Evolutionary conservation across 2,329 filamentous ascomycete species (phyloP).

Genomic region (Mycogone perniciosa): DNA sequence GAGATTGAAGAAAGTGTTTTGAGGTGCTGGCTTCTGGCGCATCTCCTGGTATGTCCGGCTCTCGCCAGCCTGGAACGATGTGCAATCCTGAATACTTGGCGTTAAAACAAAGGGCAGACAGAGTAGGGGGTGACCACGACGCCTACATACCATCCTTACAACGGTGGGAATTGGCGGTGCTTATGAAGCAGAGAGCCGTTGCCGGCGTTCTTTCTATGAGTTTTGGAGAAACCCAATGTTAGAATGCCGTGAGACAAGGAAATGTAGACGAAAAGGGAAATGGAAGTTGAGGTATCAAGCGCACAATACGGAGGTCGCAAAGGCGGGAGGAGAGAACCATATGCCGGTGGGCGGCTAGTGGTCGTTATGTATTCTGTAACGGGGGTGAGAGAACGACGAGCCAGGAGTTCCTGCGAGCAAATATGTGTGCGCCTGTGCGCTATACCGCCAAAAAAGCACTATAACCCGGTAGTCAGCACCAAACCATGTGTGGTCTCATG

Average conservation of each 20-base stretch:
- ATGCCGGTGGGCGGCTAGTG: conserved; percentile 37
- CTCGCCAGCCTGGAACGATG: conserved; percentile 30
- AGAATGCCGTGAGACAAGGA: conserved; percentile 24
- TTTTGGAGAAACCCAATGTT: conserved; percentile 14
- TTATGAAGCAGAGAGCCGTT: conserved; percentile 28
- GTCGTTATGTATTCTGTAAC: conserved; percentile 40
- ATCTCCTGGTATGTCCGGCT: conserved; percentile 42
- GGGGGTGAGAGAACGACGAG: conserved; percentile 5
- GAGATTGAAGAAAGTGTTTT: conserved; percentile 56
- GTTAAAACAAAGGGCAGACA: not conserved
- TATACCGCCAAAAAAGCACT: conserved; percentile 1
- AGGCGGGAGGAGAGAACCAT: conserved; percentile 32
- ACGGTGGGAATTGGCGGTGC: conserved; percentile 1
- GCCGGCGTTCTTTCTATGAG: conserved; percentile 30
- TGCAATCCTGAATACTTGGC: conserved; percentile 27
- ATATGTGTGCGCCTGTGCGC: conserved; percentile 11
- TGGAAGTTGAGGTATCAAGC: conserved; percentile 28
- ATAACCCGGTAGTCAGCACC: conserved; percentile 12
- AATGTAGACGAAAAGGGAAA: conserved; percentile 22
- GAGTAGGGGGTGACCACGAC: not conserved
- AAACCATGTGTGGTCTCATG: conserved; percentile 12
- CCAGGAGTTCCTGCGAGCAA: conserved; percentile 9
- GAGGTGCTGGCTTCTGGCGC: conserved; percentile 43
- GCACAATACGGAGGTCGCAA: conserved; percentile 33
- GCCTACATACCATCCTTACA: conserved; percentile 28